These are phyloP conservation scores for Trypanosoma congolense DNA, from an alignment of 208 protist species.

Conservation along the genomic window DNA sequence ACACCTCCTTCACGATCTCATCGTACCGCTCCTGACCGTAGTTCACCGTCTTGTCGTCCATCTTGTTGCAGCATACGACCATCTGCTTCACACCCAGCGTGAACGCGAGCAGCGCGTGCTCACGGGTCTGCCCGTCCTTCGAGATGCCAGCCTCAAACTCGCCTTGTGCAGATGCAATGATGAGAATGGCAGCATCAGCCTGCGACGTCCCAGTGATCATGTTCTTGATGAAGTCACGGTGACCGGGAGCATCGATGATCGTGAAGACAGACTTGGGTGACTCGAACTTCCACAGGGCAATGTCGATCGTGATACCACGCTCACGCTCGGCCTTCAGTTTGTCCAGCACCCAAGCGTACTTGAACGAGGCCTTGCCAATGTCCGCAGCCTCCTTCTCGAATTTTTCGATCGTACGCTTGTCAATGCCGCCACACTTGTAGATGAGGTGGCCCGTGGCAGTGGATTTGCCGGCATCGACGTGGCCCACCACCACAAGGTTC, in stretches of 20 bases:
- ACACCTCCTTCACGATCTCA: constrained; percentile 80
- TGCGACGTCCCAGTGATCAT: constrained; percentile 92
- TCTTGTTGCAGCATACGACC: constrained; percentile 90
- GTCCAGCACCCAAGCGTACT: constrained; percentile 92
- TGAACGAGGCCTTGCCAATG: constrained; percentile 90
- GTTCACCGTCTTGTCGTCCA: constrained; percentile 86
- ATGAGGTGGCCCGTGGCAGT: constrained; percentile 90
- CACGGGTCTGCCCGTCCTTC: constrained; percentile 89
- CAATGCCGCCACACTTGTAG: constrained; percentile 89
- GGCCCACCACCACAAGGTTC: constrained; percentile 62
- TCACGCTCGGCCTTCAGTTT: constrained; percentile 91
- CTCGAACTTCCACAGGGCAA: constrained; percentile 89
- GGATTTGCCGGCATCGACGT: constrained; percentile 89
- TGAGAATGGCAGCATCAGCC: constrained; percentile 86
- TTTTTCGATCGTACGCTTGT: constrained; percentile 86
- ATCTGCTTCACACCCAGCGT: constrained; percentile 89
- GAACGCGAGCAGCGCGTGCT: constrained; percentile 88
- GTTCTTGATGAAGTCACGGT: constrained; percentile 93
- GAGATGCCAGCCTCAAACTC: constrained; percentile 94
- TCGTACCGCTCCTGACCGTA: constrained; percentile 87
- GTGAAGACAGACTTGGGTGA: constrained; percentile 88
- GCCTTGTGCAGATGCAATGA: constrained; percentile 77
- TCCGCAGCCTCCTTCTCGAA: constrained; percentile 90
- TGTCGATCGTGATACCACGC: constrained; percentile 92
- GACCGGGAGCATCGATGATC: constrained; percentile 93